These are phyloP conservation scores for Euphorbia pulcherrima DNA, from an alignment of 345 rosid species.

Conservation along the genomic window DNA sequence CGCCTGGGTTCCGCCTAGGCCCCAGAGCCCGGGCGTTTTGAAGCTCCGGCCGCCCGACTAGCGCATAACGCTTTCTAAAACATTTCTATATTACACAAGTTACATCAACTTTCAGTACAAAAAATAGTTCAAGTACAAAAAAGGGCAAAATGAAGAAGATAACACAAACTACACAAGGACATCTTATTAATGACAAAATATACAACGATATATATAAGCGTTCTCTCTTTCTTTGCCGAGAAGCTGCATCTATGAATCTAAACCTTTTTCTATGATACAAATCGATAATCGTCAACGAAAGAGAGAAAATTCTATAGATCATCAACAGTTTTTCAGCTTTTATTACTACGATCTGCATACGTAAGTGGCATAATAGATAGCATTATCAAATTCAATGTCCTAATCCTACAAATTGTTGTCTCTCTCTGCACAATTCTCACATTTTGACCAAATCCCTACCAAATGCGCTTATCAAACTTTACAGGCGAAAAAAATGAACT, in stretches of 20 bases:
- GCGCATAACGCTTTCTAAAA: too few species aligned
- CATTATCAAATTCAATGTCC: slow-evolving; percentile 12
- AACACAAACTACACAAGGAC: not conserved
- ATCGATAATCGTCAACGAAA: slow-evolving; percentile 1
- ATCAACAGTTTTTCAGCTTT: slow-evolving; percentile 13
- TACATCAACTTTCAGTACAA: slow-evolving; percentile 3
- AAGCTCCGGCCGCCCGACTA: too few species aligned
- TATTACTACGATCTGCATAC: slow-evolving; percentile 18
- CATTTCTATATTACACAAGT: too few species aligned
- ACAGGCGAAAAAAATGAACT: slow-evolving; percentile 18
- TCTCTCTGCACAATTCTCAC: slow-evolving; percentile 29
- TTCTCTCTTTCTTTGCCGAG: slow-evolving; percentile 14
- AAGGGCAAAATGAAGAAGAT: not conserved
- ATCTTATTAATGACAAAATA: slow-evolving; percentile 22
- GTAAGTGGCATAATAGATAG: not conserved
- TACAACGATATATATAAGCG: slow-evolving; percentile 21
- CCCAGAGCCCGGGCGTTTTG: too few species aligned
- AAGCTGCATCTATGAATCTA: slow-evolving; percentile 21
- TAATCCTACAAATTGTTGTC: slow-evolving; percentile 16
- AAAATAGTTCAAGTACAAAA: not conserved
- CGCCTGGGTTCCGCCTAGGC: too few species aligned
- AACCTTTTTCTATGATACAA: slow-evolving; percentile 9
- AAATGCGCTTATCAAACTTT: slow-evolving; percentile 15
- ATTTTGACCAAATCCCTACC: slow-evolving; percentile 5
- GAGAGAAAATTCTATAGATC: not conserved